Evolutionary conservation across 2,329 filamentous ascomycete species (phyloP).

Genomic region (Cladosporium phlei): DNA sequence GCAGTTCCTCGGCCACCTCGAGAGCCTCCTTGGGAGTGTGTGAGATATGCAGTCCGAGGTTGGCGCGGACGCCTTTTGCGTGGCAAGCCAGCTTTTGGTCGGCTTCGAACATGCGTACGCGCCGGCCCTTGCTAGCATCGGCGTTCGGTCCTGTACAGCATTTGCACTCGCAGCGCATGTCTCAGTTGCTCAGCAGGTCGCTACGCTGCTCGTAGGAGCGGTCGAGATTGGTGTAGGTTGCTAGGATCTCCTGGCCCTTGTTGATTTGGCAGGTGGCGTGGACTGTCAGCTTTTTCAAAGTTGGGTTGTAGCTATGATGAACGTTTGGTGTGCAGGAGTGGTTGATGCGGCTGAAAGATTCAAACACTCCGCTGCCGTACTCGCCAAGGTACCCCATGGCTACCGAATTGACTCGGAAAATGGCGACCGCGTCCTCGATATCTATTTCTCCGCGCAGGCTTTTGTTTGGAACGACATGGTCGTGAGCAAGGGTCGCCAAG

Average conservation of each 20-base stretch:
- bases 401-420: too few relatives aligned
- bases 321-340: slow-evolving; percentile 28
- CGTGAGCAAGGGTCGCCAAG: too few relatives aligned
- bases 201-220: slow-evolving; percentile 16
- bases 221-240: slow-evolving; percentile 13
- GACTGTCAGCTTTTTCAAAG: slow-evolving; percentile 18
- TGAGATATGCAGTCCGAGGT: too few relatives aligned
- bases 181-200: slow-evolving; percentile 22
- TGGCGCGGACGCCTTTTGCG: too few relatives aligned
- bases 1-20: slow-evolving; percentile 15
- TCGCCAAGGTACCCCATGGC: too few relatives aligned
- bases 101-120: slow-evolving; percentile 10
- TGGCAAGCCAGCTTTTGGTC: background rate
- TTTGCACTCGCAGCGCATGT: slow-evolving; percentile 27
- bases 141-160: slow-evolving; percentile 22
- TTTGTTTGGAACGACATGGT: too few relatives aligned
- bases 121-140: slow-evolving; percentile 3
- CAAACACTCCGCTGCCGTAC: too few relatives aligned
- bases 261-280: slow-evolving; percentile 27
- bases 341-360: slow-evolving; percentile 21
- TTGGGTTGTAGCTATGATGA: slow-evolving; percentile 19
- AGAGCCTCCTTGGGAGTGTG: background rate
- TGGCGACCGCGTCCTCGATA: too few relatives aligned
- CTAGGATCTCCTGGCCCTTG: slow-evolving; percentile 27
- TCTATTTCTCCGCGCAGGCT: too few relatives aligned